These are phyloP conservation scores for Colletotrichum eleusines DNA, from an alignment of 2,329 filamentous ascomycete species.

Conservation along the genomic window DNA sequence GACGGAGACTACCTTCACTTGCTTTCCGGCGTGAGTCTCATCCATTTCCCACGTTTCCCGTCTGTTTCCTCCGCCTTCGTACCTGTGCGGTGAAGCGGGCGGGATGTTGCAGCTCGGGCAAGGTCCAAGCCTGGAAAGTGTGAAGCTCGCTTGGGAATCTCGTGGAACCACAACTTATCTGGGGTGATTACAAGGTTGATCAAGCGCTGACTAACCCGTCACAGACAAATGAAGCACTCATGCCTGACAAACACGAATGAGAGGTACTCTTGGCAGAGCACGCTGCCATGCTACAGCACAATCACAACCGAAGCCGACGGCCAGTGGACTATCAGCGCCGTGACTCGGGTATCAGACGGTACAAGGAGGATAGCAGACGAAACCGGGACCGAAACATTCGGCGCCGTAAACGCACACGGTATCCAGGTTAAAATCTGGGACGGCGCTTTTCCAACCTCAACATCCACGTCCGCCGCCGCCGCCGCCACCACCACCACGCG, in stretches of 20 bases:
- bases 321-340: constrained; percentile 8
- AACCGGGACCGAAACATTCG: background rate
- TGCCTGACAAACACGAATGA: background rate
- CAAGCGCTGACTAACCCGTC: background rate
- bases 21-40: constrained; percentile 7
- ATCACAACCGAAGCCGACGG: constrained; percentile 12
- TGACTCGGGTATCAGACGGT: background rate
- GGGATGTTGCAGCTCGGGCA: too few relatives aligned
- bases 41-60: background rate
- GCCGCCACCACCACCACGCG: too few relatives aligned
- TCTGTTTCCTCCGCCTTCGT: background rate
- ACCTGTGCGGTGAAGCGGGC: too few relatives aligned
- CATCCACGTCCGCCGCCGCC: background rate
- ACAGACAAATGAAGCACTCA: constrained; percentile 5
- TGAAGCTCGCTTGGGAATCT: too few relatives aligned
- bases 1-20: constrained; percentile 2
- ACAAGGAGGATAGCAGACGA: background rate
- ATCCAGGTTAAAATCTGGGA: constrained; percentile 16
- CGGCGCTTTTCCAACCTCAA: constrained; percentile 11
- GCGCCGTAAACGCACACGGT: constrained; percentile 10
- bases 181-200: background rate
- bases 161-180: background rate
- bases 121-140: too few relatives aligned
- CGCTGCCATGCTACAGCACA: constrained; percentile 3
- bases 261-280: constrained; percentile 12